A percentile compares a stretch with the other conserved stretches of the same genome.
Evolutionary conservation across 139 green algal genomes (phyloP).

Genomic region (Micractinium sp.): DNA sequence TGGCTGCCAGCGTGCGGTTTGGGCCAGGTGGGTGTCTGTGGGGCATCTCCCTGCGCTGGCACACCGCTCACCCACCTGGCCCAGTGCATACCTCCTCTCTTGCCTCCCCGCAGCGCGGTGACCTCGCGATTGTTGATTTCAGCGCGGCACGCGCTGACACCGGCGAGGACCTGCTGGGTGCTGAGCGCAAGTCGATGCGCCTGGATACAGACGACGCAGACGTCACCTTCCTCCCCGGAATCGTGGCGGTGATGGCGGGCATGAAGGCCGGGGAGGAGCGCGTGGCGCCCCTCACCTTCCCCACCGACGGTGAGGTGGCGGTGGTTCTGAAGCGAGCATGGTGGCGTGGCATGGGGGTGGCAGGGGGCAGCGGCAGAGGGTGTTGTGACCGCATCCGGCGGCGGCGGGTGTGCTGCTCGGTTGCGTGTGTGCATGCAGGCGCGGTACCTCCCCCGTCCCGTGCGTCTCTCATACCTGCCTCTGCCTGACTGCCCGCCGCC

Average conservation of each 20-base stretch:
- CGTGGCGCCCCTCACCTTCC: constrained; percentile 42
- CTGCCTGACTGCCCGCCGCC: not conserved
- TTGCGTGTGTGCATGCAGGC: not conserved
- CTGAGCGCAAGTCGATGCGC: constrained; percentile 42
- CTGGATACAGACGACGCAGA: constrained; percentile 61
- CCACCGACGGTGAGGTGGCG: constrained; percentile 1
- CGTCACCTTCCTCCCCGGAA: constrained; percentile 49
- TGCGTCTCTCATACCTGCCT: not conserved
- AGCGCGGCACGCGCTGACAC: constrained; percentile 15
- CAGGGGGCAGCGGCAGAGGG: too few species aligned
- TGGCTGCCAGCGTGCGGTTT: too few species aligned
- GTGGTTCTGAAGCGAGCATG: constrained; percentile 1
- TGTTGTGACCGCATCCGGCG: too few species aligned
- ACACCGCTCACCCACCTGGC: not conserved
- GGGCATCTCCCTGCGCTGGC: not conserved
- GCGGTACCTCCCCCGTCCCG: not conserved
- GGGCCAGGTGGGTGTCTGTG: too few species aligned
- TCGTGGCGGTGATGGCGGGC: constrained; percentile 44
- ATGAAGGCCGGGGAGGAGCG: constrained; percentile 55
- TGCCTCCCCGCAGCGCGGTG: constrained; percentile 34
- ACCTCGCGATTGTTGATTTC: constrained; percentile 60
- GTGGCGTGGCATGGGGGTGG: too few species aligned
- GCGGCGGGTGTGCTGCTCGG: not conserved
- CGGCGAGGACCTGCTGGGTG: constrained; percentile 38
- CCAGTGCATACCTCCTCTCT: not conserved